These are phyloP conservation scores for Ceratobasidium sp. DNA, from an alignment of 1,284 basidiomycete species.

Conservation along the genomic window DNA sequence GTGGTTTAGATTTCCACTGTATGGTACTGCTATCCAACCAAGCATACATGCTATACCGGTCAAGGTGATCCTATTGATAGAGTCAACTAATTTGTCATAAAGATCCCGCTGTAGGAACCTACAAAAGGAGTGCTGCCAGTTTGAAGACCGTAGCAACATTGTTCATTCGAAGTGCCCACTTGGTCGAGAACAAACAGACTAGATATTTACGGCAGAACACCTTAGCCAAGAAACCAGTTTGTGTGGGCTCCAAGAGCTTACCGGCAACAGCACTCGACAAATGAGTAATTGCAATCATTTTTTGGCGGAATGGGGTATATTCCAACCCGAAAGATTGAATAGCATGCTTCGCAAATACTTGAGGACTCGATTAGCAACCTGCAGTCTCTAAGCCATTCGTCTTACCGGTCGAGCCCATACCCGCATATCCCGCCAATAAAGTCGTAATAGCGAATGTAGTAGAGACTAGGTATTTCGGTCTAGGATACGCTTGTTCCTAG, in stretches of 20 bases:
- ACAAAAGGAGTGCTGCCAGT: conserved; percentile 45
- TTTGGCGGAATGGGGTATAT: conserved; percentile 45
- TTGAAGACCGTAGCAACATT: conserved; percentile 48
- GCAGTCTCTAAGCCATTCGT: background rate
- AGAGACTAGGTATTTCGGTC: conserved; percentile 50
- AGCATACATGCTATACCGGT: conserved; percentile 60
- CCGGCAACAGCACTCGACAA: conserved; percentile 46
- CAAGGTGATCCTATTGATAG: conserved; percentile 27
- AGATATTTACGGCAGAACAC: no score
- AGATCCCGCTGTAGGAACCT: background rate
- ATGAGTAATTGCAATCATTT: conserved; percentile 45
- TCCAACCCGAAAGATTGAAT: conserved; percentile 45
- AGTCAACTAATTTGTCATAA: background rate
- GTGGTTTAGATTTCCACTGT: conserved; percentile 59
- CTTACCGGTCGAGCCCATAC: conserved; percentile 3
- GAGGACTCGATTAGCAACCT: background rate
- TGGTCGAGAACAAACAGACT: conserved; percentile 47
- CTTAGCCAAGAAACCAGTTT: no score
- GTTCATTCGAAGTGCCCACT: conserved; percentile 48
- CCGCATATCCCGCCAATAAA: conserved; percentile 52
- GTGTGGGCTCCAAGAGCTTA: conserved; percentile 20
- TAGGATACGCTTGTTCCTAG: conserved; percentile 56
- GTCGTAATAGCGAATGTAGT: conserved; percentile 56
- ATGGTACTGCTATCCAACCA: conserved; percentile 54
- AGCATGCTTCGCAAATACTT: conserved; percentile 48